Conservation (phyloP, 768 basidiomycete species). For the Amyloporia xantha region DNA sequence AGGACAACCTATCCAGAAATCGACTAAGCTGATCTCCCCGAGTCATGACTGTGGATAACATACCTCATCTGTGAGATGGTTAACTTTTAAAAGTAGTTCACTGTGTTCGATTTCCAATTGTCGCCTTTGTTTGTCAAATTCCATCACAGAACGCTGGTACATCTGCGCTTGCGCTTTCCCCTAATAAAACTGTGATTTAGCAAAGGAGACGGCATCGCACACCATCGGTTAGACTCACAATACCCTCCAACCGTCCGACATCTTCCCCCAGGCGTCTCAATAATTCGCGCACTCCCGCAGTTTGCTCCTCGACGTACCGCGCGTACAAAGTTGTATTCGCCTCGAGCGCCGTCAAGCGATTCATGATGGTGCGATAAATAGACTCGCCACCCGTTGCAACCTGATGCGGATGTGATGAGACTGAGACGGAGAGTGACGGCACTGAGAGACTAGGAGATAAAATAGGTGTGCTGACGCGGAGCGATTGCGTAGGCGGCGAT, state of each 20-base stretch:
- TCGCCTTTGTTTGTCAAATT: slow-evolving; percentile 63
- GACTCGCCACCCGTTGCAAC: slow-evolving; percentile 64
- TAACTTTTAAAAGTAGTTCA: slow-evolving; percentile 62
- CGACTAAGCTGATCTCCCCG: not conserved
- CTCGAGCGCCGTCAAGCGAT: slow-evolving; percentile 80
- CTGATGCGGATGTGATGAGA: not conserved
- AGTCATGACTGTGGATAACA: slow-evolving; percentile 2
- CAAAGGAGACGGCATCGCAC: not conserved
- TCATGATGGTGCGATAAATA: slow-evolving; percentile 95
- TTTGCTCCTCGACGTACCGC: slow-evolving; percentile 88
- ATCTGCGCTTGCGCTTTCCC: slow-evolving; percentile 63
- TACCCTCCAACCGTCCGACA: slow-evolving; percentile 67
- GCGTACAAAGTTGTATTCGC: slow-evolving; percentile 80
- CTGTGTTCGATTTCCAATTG: slow-evolving; percentile 66
- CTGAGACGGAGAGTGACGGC: not conserved
- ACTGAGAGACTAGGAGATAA: slow-evolving; percentile 6
- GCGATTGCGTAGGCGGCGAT: slow-evolving; percentile 5
- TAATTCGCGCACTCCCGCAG: slow-evolving; percentile 63
- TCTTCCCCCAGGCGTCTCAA: slow-evolving; percentile 72
- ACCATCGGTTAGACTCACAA: no score
- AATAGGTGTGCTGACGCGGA: slow-evolving; percentile 1
- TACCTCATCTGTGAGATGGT: slow-evolving; percentile 79
- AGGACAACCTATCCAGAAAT: slow-evolving; percentile 53
- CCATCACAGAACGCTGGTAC: slow-evolving; percentile 54
- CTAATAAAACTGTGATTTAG: slow-evolving; percentile 34